Evolutionary conservation across 768 basidiomycete genomes (phyloP), one percentile per base, ranked within the genome.

Genomic region (Mycena venus): DNA sequence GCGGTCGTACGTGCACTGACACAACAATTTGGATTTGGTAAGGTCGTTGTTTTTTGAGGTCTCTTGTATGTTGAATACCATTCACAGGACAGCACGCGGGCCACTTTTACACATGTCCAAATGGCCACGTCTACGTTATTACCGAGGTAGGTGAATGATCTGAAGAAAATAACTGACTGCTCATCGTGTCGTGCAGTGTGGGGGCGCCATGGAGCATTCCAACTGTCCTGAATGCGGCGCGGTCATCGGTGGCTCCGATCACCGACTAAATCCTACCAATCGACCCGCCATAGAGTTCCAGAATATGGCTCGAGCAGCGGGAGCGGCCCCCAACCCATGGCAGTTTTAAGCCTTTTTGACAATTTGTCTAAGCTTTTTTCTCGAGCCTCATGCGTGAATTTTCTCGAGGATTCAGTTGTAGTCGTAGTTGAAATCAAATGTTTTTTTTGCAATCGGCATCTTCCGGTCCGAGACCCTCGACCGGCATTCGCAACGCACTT

Each of bases 41-140:
- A 77, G 84, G 79, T 68, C 36, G 2, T 40, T 61, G n/a, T 5
- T 25, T 1, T 21, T n/a, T 15, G 21, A 14, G 14, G 3, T 25
- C 8, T 58, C 23, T 17, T 31, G 2, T 14, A 19, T 67, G 21
- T 70, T 64, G 17, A 74, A 23, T 55, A 21, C 8, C 34, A n/a
- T n/a, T n/a, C n/a, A n/a, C n/a, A 29, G 23, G 61, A 68, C 68
- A 86, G 86, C 81, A 83, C 9, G 81, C 84, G 3, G 88, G 88
- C 0, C 88, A 89, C 75, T 89, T 86, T 71, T 89, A 88, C 68
- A 86, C 84, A 21, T 91, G 90, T 68, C 86, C 82, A 0, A 92
- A 92, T 61, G 92, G 92, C 0, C 92, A 93, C 75, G 84, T 88
- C 0, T 93, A 90, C 68, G 88, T 91, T 2, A 92, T 93, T 38